A percentile compares a stretch with the other conserved stretches of the same genome.
phyloP scores from a whole-genome alignment of 768 basidiomycete genomes.

The Mycena pura region DNA sequence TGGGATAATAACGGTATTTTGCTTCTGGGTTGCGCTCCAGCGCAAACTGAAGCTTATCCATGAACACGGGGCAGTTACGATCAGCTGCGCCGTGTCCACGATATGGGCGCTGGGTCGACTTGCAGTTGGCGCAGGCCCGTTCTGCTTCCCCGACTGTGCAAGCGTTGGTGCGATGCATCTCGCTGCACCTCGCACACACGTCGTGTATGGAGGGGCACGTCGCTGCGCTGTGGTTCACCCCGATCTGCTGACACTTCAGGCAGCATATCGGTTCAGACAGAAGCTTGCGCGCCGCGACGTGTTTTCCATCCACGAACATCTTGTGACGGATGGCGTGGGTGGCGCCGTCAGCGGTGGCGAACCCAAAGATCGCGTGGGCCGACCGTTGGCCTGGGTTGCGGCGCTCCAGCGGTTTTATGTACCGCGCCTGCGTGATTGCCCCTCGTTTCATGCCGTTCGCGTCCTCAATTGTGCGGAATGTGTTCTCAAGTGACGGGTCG shows the following conservation, averaged over 20 bases:
- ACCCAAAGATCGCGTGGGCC: conserved; percentile 31
- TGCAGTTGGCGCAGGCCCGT: conserved; percentile 33
- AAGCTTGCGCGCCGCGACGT: conserved; percentile 13
- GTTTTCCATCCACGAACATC: conserved; percentile 21
- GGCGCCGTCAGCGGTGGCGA: conserved; percentile 16
- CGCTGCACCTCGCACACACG: conserved; percentile 23
- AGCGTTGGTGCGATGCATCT: conserved; percentile 23
- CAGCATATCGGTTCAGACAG: conserved; percentile 20
- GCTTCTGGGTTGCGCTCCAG: conserved; percentile 15
- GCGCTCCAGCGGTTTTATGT: conserved; percentile 31
- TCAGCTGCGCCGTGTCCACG: conserved; percentile 37
- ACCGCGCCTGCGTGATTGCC: conserved; percentile 24
- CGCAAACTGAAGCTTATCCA: neutral
- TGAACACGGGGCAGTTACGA: conserved; percentile 29
- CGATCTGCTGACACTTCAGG: conserved; percentile 21
- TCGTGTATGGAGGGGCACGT: conserved; percentile 23
- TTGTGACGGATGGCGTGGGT: conserved; percentile 20
- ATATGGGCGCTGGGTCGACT: neutral
- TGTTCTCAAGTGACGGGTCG: neutral
- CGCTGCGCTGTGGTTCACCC: conserved; percentile 21
- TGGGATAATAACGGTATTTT: conserved; percentile 26
- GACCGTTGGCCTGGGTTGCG: conserved; percentile 23
- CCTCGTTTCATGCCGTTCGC: conserved; percentile 11
- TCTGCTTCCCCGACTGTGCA: conserved; percentile 20
- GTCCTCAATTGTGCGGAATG: conserved; percentile 12